These are phyloP conservation scores for Pseudogymnoascus sp. DNA, from an alignment of 2,329 filamentous ascomycete genomes.

Conservation along the genomic window DNA sequence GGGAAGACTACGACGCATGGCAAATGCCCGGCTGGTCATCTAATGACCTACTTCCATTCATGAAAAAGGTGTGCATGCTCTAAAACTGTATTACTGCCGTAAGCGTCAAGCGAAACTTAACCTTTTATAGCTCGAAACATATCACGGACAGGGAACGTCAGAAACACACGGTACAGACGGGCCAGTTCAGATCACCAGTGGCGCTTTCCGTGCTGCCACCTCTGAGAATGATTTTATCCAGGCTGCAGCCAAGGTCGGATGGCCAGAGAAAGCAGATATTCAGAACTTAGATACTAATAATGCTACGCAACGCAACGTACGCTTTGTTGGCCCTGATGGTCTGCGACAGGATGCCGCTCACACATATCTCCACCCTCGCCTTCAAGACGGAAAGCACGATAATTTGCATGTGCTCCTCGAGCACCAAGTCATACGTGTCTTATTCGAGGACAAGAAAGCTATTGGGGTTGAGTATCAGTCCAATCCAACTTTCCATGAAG, in stretches of 20 bases:
- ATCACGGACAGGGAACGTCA: slow-evolving; percentile 34
- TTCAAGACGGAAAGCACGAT: slow-evolving; percentile 55
- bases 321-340: slow-evolving; percentile 32
- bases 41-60: slow-evolving; percentile 44
- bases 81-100: no score
- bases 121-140: background rate
- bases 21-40: slow-evolving; percentile 44
- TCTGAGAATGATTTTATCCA: slow-evolving; percentile 43
- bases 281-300: slow-evolving; percentile 39
- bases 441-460: slow-evolving; percentile 65
- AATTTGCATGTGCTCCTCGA: slow-evolving; percentile 68
- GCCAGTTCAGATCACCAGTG: slow-evolving; percentile 47
- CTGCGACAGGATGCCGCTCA: slow-evolving; percentile 71
- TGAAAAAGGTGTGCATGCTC: slow-evolving; percentile 42
- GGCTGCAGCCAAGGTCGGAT: slow-evolving; percentile 41
- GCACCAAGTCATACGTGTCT: slow-evolving; percentile 66
- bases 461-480: slow-evolving; percentile 64
- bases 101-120: no score
- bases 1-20: slow-evolving; percentile 45
- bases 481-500: slow-evolving; percentile 37
- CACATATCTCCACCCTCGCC: slow-evolving; percentile 58
- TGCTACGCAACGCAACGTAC: background rate
- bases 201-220: slow-evolving; percentile 35
- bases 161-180: slow-evolving; percentile 45
- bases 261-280: slow-evolving; percentile 45